A percentile compares a stretch with the other conserved stretches of the same genome.
Evolutionary conservation across 495 filamentous ascomycete genomes (phyloP).

Genomic region (Cladorrhinum samala): DNA sequence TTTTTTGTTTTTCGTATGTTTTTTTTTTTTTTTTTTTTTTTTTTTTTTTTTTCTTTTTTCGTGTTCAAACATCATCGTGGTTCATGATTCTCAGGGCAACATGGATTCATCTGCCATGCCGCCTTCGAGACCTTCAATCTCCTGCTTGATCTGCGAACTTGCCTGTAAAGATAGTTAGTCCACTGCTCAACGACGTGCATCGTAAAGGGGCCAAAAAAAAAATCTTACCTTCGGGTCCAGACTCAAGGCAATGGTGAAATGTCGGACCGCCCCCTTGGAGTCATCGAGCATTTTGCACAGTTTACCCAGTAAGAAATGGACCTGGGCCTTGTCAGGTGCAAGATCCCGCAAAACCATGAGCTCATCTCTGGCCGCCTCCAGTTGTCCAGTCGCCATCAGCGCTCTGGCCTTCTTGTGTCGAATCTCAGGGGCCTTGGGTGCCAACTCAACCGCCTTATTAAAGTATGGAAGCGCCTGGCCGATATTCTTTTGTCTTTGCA

Average conservation of each 20-base stretch:
- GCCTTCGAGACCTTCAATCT: conserved; percentile 82
- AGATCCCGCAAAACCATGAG: conserved; percentile 78
- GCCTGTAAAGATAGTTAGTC: conserved; percentile 52
- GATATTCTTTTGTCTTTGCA: conserved; percentile 79
- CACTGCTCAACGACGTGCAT: background rate
- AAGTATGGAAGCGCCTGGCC: conserved; percentile 74
- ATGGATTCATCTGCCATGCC: conserved; percentile 68
- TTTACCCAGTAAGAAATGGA: conserved; percentile 87
- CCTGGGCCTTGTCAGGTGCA: conserved; percentile 89
- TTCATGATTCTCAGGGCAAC: conserved; percentile 36
- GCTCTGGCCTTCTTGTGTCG: conserved; percentile 89
- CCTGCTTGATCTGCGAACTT: conserved; percentile 83
- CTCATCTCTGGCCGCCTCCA: conserved; percentile 65
- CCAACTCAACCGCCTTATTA: conserved; percentile 67
- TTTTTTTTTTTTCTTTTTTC: too few species aligned
- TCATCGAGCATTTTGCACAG: conserved; percentile 76
- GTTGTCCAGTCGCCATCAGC: conserved; percentile 68
- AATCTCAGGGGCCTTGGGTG: conserved; percentile 73
- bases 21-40: too few species aligned
- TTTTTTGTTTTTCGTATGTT: too few species aligned
- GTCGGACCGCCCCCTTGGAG: conserved; percentile 74
- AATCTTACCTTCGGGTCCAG: conserved; percentile 84
- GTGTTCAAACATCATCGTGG: conserved; percentile 14
- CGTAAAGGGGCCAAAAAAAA: background rate
- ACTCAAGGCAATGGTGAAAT: conserved; percentile 91